These are phyloP conservation scores for Gentiana straminea DNA, from an alignment of 257 asterid species.

Conservation along the genomic window DNA sequence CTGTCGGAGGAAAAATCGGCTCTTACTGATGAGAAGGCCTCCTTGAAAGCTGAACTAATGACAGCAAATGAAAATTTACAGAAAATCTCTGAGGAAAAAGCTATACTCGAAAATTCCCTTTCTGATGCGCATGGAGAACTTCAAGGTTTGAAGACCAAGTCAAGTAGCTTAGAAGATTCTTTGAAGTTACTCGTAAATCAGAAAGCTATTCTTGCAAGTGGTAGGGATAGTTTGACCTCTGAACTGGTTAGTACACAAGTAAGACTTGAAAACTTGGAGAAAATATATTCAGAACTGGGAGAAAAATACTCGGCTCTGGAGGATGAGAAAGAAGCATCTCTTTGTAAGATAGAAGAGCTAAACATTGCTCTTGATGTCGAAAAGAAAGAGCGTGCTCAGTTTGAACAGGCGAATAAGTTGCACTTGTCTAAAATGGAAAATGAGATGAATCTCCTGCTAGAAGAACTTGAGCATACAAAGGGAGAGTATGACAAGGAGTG, in stretches of 20 bases:
- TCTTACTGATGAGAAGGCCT: conserved; percentile 53
- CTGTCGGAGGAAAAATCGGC: conserved; percentile 56
- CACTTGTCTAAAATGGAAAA: conserved; percentile 29
- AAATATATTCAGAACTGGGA: conserved; percentile 44
- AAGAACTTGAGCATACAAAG: conserved; percentile 35
- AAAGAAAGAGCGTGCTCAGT: conserved; percentile 40
- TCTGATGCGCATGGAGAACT: conserved; percentile 54
- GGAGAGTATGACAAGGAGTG: conserved; percentile 52
- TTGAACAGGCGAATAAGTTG: conserved; percentile 30
- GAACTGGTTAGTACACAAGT: conserved; percentile 40
- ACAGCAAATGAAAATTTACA: conserved; percentile 53
- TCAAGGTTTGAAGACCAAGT: conserved; percentile 50
- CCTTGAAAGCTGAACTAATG: conserved; percentile 40
- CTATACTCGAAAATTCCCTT: conserved; percentile 54
- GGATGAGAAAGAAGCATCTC: conserved; percentile 51
- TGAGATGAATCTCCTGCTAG: conserved; percentile 43
- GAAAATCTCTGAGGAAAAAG: conserved; percentile 51
- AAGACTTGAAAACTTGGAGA: conserved; percentile 47
- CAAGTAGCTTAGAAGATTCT: conserved; percentile 62
- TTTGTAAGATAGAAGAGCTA: conserved; percentile 46
- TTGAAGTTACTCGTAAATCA: conserved; percentile 57
- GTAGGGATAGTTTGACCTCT: conserved; percentile 47
- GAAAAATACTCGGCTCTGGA: conserved; percentile 52
- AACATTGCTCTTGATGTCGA: conserved; percentile 50
- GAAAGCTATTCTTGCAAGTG: conserved; percentile 51